Evolutionary conservation across 2,329 filamentous ascomycete species (phyloP).

Genomic region (Claviceps sorghi): DNA sequence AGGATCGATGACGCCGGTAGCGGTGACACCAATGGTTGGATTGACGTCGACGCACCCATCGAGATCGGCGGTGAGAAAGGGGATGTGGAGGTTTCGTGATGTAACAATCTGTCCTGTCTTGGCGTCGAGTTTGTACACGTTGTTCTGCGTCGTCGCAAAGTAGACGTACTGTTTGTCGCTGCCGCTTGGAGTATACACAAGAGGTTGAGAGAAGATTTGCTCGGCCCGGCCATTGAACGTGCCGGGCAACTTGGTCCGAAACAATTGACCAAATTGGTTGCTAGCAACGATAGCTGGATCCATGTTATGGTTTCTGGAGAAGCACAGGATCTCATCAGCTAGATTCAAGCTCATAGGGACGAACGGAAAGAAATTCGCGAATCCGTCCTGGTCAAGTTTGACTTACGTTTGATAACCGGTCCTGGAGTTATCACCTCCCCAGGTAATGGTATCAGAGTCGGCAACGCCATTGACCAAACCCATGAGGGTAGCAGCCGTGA

Average conservation of each 20-base stretch:
- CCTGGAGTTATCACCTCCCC: slow-evolving; percentile 42
- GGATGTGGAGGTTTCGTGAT: slow-evolving; percentile 31
- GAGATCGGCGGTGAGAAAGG: slow-evolving; percentile 34
- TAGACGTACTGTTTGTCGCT: slow-evolving; percentile 37
- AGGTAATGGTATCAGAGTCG: slow-evolving; percentile 42
- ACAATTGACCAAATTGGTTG: slow-evolving; percentile 39
- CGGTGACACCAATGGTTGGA: slow-evolving; percentile 30
- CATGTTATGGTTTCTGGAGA: slow-evolving; percentile 43
- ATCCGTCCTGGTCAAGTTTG: background rate
- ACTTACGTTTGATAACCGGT: slow-evolving; percentile 38
- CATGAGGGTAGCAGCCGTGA: slow-evolving; percentile 20
- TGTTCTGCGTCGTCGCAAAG: slow-evolving; percentile 42
- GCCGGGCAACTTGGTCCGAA: slow-evolving; percentile 36
- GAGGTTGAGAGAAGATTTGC: slow-evolving; percentile 37
- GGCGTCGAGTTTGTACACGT: slow-evolving; percentile 40
- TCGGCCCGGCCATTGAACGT: slow-evolving; percentile 34
- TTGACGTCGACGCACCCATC: slow-evolving; percentile 33
- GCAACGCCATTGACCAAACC: slow-evolving; percentile 22
- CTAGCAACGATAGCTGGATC: slow-evolving; percentile 43
- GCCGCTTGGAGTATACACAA: slow-evolving; percentile 32
- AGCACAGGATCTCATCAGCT: background rate
- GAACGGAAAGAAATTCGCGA: background rate
- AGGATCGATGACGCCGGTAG: slow-evolving; percentile 32
- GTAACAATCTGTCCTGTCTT: slow-evolving; percentile 37
- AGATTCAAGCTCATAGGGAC: background rate